Evolutionary conservation across 345 rosid species (phyloP), one percentile per base, ranked within the genome.

Genomic region (Linum tenue): DNA sequence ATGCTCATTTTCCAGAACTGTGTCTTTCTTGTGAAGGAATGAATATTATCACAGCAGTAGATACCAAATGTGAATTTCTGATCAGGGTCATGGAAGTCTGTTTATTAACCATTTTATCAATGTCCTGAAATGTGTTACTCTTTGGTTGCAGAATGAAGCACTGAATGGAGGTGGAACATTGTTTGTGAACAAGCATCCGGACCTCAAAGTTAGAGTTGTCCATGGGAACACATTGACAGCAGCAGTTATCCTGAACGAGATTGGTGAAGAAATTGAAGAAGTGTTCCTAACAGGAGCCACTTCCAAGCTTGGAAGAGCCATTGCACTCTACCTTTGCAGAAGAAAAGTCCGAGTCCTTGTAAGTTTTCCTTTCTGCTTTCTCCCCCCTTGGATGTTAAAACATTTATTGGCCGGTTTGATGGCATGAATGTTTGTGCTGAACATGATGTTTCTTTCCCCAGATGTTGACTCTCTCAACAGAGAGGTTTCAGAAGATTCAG

Each of bases 201-300:
- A 84, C 67, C 95, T 95, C 48, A 82, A 72, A 73, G 98, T 91
- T 9, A 73, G 96, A 68, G 95, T 95, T 55, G 99, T 95, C 43
- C 99, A 95, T 74, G 99, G 99, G 55, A 95, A 95, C 68, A 95
- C 99, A n/a, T 76, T 86, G 41, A 95, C 99, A 0, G 98, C 98
- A 15, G 99, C 96, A 2, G 99, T 95, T 37, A 91, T 95, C 73
- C 87, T 95, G 35, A 69, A 91, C 60, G 97, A 89, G 53, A 70
- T 95, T 48, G 85, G 89, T 0, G 64, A 77, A 58, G 94, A 91
- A 51, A 92, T 87, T 14, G 71, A 79, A 67, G 96, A 91, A 72
- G 96, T 95, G 55, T 91, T 95, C 77, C 70, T 95, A 71, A 83
- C 97, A 0, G 99, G 99, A 65, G 98, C 98, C 44, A 95, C 99